Base-by-base conservation (phyloP, 2,329 filamentous ascomycete genomes). In the Xylaria sp. region DNA sequence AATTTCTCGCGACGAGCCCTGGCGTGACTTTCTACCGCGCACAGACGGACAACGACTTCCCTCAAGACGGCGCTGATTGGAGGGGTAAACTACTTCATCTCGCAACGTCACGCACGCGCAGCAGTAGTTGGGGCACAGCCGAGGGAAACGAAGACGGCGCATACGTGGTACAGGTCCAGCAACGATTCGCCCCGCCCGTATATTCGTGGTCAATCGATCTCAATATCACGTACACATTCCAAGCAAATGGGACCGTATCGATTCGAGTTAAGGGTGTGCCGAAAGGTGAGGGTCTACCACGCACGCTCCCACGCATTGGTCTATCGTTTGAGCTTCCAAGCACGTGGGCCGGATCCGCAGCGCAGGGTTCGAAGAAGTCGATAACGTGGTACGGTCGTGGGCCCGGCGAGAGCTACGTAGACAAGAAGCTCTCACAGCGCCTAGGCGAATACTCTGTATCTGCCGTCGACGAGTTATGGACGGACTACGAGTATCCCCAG, bases 401-500 rank as follows among this genome's bases (percentile, higher is more conserved):
- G 0, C 89, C 89, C 0, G 89, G 89, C 6, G 90, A 92, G 78
- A 87, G 84, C 28, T 93, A 92, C 80, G 81, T 83, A 26, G 91
- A 93, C 79, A 90, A 87, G 80, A 90, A 91, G 77, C 77, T 85
- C 17, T 86, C 86, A 6, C 89, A 91, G 75, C 80, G 80, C 0
- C 79, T 89, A 2, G 89, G 87, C 2, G 83, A 83, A 65, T 88
- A 84, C 77, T 77, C 79, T 3, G 74, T 78, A 1, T 71, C 73
- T 3, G 28, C 58, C 1, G 79, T 89, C 1, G 83, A 86, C 38
- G 82, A 85, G 2, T 81, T 92, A 0, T 88, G 85, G 78, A 85
- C 86, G 0, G 84, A 86, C 49, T 92, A 92, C 74, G 90, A 93
- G 71, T 89, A 87, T 64, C 90, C 90, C 0, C 90, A 93, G 75